A percentile compares a stretch with the other conserved stretches of the same genome.
These are phyloP conservation scores for Neohortaea acidophila DNA, from an alignment of 495 filamentous ascomycete genomes.

Conservation along the genomic window DNA sequence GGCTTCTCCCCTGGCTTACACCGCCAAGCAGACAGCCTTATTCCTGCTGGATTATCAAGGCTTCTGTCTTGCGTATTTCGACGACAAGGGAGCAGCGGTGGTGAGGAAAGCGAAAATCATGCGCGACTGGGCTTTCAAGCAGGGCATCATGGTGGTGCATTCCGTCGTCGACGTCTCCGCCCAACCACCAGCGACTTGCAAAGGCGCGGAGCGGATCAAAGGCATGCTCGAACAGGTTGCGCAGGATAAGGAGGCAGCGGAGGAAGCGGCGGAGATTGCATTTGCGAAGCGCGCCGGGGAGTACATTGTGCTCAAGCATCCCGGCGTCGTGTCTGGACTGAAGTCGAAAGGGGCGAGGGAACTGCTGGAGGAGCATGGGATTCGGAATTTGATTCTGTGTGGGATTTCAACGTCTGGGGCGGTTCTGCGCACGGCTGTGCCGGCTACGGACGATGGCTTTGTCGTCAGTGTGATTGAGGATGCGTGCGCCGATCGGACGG, in stretches of 20 bases:
- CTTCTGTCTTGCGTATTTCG: constrained; percentile 15
- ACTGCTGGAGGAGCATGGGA: constrained; percentile 18
- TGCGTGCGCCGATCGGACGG: constrained; percentile 20
- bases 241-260: constrained; percentile 6
- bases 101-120: constrained; percentile 17
- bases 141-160: constrained; percentile 24
- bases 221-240: constrained; percentile 7
- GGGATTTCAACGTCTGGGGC: constrained; percentile 24
- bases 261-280: constrained; percentile 16
- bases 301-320: constrained; percentile 18
- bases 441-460: constrained; percentile 20
- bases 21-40: constrained; percentile 23
- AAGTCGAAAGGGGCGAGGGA: constrained; percentile 22
- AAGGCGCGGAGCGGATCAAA: constrained; percentile 10
- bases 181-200: constrained; percentile 20
- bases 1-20: constrained; percentile 21
- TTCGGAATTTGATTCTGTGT: constrained; percentile 20
- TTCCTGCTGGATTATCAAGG: constrained; percentile 26
- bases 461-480: constrained; percentile 22
- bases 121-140: constrained; percentile 21
- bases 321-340: constrained; percentile 22
- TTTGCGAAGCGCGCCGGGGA: constrained; percentile 10
- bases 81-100: constrained; percentile 10
- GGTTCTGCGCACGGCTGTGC: constrained; percentile 22
- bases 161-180: constrained; percentile 19